Conservation (phyloP, 352 stramenopile species). For the Phytopythium chamaehyphon region DNA sequence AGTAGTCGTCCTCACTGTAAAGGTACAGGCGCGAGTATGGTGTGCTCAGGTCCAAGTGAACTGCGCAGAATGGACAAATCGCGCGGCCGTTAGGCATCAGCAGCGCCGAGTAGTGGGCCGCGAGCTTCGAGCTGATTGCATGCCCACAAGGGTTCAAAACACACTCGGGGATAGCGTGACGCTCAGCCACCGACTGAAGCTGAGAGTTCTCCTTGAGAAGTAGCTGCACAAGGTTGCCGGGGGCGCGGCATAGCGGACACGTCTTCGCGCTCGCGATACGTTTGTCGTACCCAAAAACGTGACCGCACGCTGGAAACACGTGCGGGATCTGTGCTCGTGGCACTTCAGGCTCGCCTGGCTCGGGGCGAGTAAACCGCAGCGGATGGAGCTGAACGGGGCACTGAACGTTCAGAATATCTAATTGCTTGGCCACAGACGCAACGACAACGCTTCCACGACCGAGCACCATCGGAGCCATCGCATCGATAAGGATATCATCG, state of each 20-base stretch:
- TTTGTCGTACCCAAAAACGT: slow-evolving; percentile 74
- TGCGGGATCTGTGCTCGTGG: slow-evolving; percentile 56
- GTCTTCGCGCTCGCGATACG: slow-evolving; percentile 55
- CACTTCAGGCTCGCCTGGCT: slow-evolving; percentile 32
- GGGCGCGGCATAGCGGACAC: slow-evolving; percentile 64
- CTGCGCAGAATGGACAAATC: slow-evolving; percentile 80
- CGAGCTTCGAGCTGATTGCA: slow-evolving; percentile 61
- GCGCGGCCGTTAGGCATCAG: slow-evolving; percentile 71
- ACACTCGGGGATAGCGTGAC: slow-evolving; percentile 59
- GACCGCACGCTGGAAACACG: slow-evolving; percentile 74
- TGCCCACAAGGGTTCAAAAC: slow-evolving; percentile 85
- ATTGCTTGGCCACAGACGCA: slow-evolving; percentile 53
- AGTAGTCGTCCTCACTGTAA: slow-evolving; percentile 53
- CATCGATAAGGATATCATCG: slow-evolving; percentile 12
- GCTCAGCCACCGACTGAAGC: slow-evolving; percentile 54
- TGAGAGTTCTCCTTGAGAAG: slow-evolving; percentile 76
- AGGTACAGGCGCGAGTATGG: slow-evolving; percentile 75
- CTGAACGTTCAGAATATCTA: slow-evolving; percentile 68
- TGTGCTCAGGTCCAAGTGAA: slow-evolving; percentile 54
- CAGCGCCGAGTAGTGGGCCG: slow-evolving; percentile 50
- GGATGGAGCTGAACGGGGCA: slow-evolving; percentile 74
- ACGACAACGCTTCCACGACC: slow-evolving; percentile 18
- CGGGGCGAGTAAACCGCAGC: slow-evolving; percentile 44
- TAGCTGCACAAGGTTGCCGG: slow-evolving; percentile 61
- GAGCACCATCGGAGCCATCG: slow-evolving; percentile 26